Conservation (phyloP, 2,329 filamentous ascomycete genomes). For the Trichoderma koningiopsis region DNA sequence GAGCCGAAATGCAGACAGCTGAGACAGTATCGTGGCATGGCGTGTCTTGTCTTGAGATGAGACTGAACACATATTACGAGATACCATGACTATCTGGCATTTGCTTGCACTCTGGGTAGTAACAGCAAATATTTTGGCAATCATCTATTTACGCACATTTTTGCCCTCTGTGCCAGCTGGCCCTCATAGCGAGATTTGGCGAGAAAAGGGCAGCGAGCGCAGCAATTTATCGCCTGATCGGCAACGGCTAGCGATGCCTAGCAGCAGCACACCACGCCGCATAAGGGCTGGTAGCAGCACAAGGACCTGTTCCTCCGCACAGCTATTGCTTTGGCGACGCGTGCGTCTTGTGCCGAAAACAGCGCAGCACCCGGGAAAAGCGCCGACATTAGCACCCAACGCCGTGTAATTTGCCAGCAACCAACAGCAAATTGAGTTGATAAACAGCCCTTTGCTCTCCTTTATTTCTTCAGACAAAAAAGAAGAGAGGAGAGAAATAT, state of each 20-base stretch:
- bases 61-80: not conserved
- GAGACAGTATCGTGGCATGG: not conserved
- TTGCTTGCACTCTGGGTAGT: not conserved
- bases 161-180: not conserved
- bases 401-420: not conserved
- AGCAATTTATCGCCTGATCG: not conserved
- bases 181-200: not conserved
- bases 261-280: not conserved
- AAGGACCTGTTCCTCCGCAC: not conserved
- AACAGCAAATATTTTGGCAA: too few relatives aligned
- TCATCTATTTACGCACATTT: not conserved
- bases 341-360: not conserved
- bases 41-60: not conserved
- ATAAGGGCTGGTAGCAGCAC: not conserved
- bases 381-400: not conserved
- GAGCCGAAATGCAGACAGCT: not conserved
- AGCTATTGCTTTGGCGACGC: not conserved
- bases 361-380: not conserved
- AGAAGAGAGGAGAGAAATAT: not conserved
- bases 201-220: not conserved
- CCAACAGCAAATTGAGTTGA: not conserved
- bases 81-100: not conserved
- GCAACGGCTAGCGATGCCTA: not conserved
- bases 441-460: not conserved
- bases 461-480: not conserved